These are phyloP conservation scores for Yarrowia sp. DNA, from an alignment of 805 yeast species.

Conservation along the genomic window DNA sequence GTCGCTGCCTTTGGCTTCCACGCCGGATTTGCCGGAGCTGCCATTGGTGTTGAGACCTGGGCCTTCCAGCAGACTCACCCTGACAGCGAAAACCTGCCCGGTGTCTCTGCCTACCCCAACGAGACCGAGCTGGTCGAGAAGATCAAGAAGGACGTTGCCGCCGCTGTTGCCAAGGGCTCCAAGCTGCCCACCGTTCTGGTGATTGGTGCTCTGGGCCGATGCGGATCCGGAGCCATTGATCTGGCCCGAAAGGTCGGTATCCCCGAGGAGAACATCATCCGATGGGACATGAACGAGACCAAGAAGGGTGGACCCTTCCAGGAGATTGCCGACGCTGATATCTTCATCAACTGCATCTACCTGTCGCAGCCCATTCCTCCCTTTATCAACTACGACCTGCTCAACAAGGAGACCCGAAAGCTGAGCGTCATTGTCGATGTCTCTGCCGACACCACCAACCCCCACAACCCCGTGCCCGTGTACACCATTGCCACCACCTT, in stretches of 20 bases:
- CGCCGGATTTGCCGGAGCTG: constrained; percentile 99
- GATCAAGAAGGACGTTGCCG: constrained; percentile 50
- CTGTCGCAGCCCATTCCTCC: constrained; percentile 92
- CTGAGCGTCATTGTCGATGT: constrained; percentile 94
- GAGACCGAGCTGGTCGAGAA: constrained; percentile 73
- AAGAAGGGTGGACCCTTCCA: constrained; percentile 95
- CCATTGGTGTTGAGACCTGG: constrained; percentile 92
- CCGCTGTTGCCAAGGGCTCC: constrained; percentile 54
- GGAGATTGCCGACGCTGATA: constrained; percentile 83
- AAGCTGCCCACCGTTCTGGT: constrained; percentile 72
- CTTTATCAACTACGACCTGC: constrained; percentile 66
- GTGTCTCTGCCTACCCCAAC: constrained; percentile 77
- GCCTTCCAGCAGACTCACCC: constrained; percentile 82
- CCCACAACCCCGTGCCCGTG: constrained; percentile 96
- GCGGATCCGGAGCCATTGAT: constrained; percentile 96
- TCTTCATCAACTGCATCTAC: constrained; percentile 95
- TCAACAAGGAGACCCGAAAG: constrained; percentile 67
- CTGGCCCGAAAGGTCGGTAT: constrained; percentile 78
- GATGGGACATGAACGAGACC: constrained; percentile 98
- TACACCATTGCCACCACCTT: constrained; percentile 88
- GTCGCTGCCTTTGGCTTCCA: constrained; percentile 99
- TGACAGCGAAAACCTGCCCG: constrained; percentile 62
- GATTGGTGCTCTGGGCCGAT: constrained; percentile 97
- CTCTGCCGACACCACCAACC: constrained; percentile 97
- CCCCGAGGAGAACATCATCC: constrained; percentile 75